phyloP scores from a whole-genome alignment of 1,139 yeast genomes.

The Debaryomycetaceae sp. region DNA sequence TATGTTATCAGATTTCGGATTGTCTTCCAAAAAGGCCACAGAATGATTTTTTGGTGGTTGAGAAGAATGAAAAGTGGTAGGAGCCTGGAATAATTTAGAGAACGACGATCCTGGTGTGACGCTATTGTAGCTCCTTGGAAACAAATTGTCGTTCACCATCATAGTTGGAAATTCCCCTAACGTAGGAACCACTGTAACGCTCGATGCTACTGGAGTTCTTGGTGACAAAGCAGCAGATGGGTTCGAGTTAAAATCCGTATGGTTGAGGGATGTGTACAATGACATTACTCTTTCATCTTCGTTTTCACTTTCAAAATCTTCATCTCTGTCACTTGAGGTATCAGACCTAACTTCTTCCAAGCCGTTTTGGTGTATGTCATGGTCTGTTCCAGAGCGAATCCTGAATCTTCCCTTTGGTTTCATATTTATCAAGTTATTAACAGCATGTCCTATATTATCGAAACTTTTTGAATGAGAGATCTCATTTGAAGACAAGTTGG shows the following conservation, averaged over 20 bases:
- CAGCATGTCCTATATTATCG: constrained; percentile 17
- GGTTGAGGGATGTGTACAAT: constrained; percentile 40
- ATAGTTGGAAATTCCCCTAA: constrained; percentile 45
- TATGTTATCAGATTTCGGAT: constrained; percentile 27
- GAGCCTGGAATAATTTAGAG: constrained; percentile 4
- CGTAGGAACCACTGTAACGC: constrained; percentile 35
- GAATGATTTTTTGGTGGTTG: constrained; percentile 4
- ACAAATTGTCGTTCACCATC: constrained; percentile 26
- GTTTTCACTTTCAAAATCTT: constrained; percentile 37
- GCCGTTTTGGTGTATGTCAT: constrained; percentile 8
- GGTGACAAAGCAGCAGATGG: constrained; percentile 22
- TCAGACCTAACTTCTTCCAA: constrained; percentile 7
- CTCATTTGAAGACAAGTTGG: constrained; percentile 13
- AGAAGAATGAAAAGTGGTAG: not conserved
- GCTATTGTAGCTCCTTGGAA: constrained; percentile 24
- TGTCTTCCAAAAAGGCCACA: constrained; percentile 25
- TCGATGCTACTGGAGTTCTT: constrained; percentile 18
- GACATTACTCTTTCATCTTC: constrained; percentile 57
- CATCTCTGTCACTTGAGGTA: constrained; percentile 16
- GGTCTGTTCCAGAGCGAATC: constrained; percentile 15
- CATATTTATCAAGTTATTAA: constrained; percentile 18
- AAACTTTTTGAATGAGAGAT: constrained; percentile 16
- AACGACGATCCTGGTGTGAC: constrained; percentile 1
- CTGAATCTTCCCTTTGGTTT: constrained; percentile 17
- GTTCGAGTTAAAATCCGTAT: constrained; percentile 16